Conservation (phyloP, 805 yeast species). For the Cyberlindnera bimundalis region DNA sequence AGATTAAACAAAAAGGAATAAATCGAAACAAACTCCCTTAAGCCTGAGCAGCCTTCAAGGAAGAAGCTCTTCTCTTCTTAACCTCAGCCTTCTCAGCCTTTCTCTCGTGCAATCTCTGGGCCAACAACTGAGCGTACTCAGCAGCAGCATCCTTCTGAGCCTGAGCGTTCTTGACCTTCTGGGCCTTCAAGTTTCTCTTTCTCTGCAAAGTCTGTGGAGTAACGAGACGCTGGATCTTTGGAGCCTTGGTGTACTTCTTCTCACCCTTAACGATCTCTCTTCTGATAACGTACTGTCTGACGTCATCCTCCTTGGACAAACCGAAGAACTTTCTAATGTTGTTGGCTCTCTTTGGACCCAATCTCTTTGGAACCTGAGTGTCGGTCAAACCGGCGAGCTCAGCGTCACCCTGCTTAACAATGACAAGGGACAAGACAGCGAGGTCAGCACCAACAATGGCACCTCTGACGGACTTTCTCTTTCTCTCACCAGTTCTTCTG, state of each 20-base stretch:
- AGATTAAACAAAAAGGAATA: constrained; percentile 4
- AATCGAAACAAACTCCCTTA: constrained; percentile 5
- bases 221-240: constrained; percentile 98
- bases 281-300: constrained; percentile 86
- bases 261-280: constrained; percentile 98
- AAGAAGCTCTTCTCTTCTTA: constrained; percentile 99
- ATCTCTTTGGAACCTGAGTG: constrained; percentile 93
- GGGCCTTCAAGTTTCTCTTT: constrained; percentile 94
- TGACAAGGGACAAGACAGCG: constrained; percentile 89
- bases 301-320: constrained; percentile 74
- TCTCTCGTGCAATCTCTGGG: constrained; percentile 97
- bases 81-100: constrained; percentile 98
- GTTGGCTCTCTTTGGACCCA: constrained; percentile 99
- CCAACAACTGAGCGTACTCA: constrained; percentile 98
- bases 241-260: constrained; percentile 99
- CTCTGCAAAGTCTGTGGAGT: constrained; percentile 99
- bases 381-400: constrained; percentile 97
- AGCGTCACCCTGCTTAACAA: constrained; percentile 95
- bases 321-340: constrained; percentile 99
- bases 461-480: constrained; percentile 99
- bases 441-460: constrained; percentile 97
- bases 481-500: constrained; percentile 99
- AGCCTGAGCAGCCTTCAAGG: constrained; percentile 73
- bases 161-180: constrained; percentile 95
- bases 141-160: constrained; percentile 99